A percentile compares a stretch with the other conserved stretches of the same genome.
Evolutionary conservation across 2,329 filamentous ascomycete genomes (phyloP).

Genomic region (Clathrospora elynae): DNA sequence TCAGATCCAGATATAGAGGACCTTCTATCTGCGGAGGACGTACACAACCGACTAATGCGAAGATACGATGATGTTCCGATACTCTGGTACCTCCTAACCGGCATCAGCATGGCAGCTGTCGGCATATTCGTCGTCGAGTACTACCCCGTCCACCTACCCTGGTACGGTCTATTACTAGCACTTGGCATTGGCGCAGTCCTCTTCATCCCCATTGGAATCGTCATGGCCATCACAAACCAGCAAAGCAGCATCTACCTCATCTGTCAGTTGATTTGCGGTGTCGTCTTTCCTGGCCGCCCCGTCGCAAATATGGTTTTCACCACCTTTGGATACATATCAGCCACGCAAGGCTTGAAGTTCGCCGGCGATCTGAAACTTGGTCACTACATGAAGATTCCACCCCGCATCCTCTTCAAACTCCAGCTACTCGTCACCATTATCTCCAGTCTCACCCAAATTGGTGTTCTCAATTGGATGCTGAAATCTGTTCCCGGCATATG

Average conservation of each 20-base stretch:
- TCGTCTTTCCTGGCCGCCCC: slow-evolving; percentile 79
- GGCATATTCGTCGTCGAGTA: slow-evolving; percentile 87
- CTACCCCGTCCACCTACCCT: slow-evolving; percentile 76
- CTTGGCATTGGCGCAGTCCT: slow-evolving; percentile 77
- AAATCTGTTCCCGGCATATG: slow-evolving; percentile 75
- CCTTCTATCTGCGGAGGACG: slow-evolving; percentile 74
- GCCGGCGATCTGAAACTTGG: slow-evolving; percentile 85
- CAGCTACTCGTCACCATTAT: slow-evolving; percentile 77
- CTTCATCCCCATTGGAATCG: slow-evolving; percentile 89
- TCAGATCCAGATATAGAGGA: slow-evolving; percentile 52
- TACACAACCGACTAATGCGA: slow-evolving; percentile 83
- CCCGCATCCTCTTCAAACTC: slow-evolving; percentile 76
- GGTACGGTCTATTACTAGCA: slow-evolving; percentile 82
- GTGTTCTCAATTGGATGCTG: slow-evolving; percentile 91
- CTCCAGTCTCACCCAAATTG: slow-evolving; percentile 80
- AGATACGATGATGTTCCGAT: slow-evolving; percentile 81
- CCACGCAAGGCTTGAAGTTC: slow-evolving; percentile 87
- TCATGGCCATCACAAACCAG: slow-evolving; percentile 92
- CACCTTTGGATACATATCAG: slow-evolving; percentile 88
- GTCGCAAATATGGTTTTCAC: slow-evolving; percentile 95
- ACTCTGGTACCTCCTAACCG: slow-evolving; percentile 79
- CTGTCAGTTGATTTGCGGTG: slow-evolving; percentile 82
- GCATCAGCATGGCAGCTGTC: slow-evolving; percentile 74
- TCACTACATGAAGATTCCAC: slow-evolving; percentile 87
- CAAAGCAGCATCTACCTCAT: slow-evolving; percentile 86